These are phyloP conservation scores for Lentinula boryana DNA, from an alignment of 768 basidiomycete species.

Conservation along the genomic window DNA sequence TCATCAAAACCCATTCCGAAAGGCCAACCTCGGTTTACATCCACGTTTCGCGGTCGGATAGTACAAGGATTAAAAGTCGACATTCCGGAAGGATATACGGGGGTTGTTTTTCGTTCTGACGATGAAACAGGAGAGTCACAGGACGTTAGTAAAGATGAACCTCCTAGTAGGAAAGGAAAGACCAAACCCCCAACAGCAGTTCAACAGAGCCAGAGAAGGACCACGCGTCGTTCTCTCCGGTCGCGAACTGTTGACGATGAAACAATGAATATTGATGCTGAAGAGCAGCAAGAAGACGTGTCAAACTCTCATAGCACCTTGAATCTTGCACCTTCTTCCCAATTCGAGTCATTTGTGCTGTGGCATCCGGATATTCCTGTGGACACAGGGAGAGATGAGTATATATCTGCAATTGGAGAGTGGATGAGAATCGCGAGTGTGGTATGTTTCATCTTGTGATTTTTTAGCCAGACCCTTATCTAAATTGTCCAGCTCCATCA, in stretches of 20 bases:
- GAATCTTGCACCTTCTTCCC: slow-evolving; percentile 32
- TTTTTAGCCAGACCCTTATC: neutral
- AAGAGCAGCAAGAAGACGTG: slow-evolving; percentile 22
- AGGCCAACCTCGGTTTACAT: slow-evolving; percentile 35
- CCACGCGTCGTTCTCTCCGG: slow-evolving; percentile 20
- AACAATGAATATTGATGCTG: slow-evolving; percentile 19
- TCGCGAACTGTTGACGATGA: slow-evolving; percentile 15
- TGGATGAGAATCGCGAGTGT: slow-evolving; percentile 63
- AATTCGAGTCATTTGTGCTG: slow-evolving; percentile 63
- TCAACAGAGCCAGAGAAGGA: neutral
- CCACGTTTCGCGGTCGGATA: slow-evolving; percentile 71
- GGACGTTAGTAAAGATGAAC: slow-evolving; percentile 8
- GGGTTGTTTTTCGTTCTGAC: slow-evolving; percentile 48
- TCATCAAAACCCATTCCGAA: neutral
- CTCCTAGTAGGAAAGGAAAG: slow-evolving; percentile 11
- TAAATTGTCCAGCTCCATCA: neutral
- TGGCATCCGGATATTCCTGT: slow-evolving; percentile 74
- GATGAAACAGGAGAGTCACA: slow-evolving; percentile 11
- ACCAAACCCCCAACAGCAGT: neutral
- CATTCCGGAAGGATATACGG: slow-evolving; percentile 62
- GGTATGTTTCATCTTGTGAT: slow-evolving; percentile 30
- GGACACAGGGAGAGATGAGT: slow-evolving; percentile 68
- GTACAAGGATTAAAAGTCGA: slow-evolving; percentile 61
- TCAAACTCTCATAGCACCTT: slow-evolving; percentile 17
- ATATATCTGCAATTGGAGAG: slow-evolving; percentile 59